These are phyloP conservation scores for Diaporthe sp. DNA, from an alignment of 2,329 filamentous ascomycete species.

Conservation along the genomic window DNA sequence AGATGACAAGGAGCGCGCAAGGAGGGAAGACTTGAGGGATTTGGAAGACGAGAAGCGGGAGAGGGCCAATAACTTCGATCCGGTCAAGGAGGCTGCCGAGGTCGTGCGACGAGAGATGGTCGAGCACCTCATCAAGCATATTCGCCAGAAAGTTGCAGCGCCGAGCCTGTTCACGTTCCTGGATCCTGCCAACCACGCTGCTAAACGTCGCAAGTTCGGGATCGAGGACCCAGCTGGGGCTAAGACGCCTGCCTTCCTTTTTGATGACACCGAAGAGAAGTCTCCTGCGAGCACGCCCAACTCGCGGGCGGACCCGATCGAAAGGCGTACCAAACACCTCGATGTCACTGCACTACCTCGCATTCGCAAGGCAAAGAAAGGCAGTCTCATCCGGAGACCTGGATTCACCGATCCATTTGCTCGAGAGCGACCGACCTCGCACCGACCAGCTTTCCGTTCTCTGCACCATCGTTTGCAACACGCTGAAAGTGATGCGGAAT, in stretches of 20 bases:
- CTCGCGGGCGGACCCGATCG: slow-evolving; percentile 68
- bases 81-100: slow-evolving; percentile 85
- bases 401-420: slow-evolving; percentile 76
- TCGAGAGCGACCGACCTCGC: slow-evolving; percentile 67
- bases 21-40: slow-evolving; percentile 82
- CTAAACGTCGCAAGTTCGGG: slow-evolving; percentile 83
- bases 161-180: slow-evolving; percentile 84
- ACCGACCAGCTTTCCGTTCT: slow-evolving; percentile 75
- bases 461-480: slow-evolving; percentile 81
- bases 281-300: slow-evolving; percentile 74
- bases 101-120: slow-evolving; percentile 83
- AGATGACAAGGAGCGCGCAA: slow-evolving; percentile 72
- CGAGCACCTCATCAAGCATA: slow-evolving; percentile 88
- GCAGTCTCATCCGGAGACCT: slow-evolving; percentile 67
- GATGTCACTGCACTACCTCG: slow-evolving; percentile 76
- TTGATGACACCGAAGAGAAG: slow-evolving; percentile 71
- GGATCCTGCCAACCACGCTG: slow-evolving; percentile 81
- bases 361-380: slow-evolving; percentile 76
- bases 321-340: slow-evolving; percentile 68
- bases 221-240: slow-evolving; percentile 75
- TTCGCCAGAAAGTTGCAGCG: slow-evolving; percentile 87
- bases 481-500: slow-evolving; percentile 84
- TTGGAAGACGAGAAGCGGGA: slow-evolving; percentile 91
- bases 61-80: slow-evolving; percentile 88
- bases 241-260: slow-evolving; percentile 61